Conservation (phyloP, 768 basidiomycete genomes). For the Strobilomyces confusus region DNA sequence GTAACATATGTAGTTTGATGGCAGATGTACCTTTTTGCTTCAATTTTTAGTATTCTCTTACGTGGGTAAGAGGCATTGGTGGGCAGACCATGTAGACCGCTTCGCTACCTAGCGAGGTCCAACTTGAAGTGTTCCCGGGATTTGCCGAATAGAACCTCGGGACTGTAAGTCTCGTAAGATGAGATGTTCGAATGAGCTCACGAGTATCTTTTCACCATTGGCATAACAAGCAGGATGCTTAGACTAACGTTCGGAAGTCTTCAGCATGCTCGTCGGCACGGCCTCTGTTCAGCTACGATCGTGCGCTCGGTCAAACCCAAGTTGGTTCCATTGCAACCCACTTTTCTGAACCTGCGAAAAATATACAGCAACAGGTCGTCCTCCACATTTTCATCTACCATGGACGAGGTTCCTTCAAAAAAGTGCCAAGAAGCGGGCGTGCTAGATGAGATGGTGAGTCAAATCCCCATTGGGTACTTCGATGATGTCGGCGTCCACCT, state of each 20-base stretch:
- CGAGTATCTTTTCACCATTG: not conserved
- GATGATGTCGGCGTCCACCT: not conserved
- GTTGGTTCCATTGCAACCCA: not conserved
- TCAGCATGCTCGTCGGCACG: not conserved
- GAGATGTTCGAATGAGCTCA: not conserved
- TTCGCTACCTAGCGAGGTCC: no score
- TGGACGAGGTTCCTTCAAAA: slow-evolving; percentile 1
- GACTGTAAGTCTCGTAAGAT: no score
- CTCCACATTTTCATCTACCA: slow-evolving; percentile 1
- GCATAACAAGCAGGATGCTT: slow-evolving; percentile 5
- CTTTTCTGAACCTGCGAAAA: not conserved
- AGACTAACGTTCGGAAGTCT: not conserved
- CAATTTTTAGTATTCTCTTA: no score
- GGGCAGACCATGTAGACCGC: no score
- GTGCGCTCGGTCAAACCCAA: not conserved
- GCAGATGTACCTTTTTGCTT: no score
- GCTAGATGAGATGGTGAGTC: slow-evolving; percentile 22
- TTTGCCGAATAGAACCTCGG: no score
- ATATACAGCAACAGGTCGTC: not conserved
- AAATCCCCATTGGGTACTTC: not conserved
- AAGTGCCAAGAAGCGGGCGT: not conserved
- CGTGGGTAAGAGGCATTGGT: no score
- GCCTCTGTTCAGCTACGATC: not conserved
- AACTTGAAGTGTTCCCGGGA: no score
- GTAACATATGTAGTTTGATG: no score